A percentile compares a stretch with the other conserved stretches of the same genome.
Evolutionary conservation across 192 early-diverging fungal species (phyloP).

Genomic region (Coemansia biformis): DNA sequence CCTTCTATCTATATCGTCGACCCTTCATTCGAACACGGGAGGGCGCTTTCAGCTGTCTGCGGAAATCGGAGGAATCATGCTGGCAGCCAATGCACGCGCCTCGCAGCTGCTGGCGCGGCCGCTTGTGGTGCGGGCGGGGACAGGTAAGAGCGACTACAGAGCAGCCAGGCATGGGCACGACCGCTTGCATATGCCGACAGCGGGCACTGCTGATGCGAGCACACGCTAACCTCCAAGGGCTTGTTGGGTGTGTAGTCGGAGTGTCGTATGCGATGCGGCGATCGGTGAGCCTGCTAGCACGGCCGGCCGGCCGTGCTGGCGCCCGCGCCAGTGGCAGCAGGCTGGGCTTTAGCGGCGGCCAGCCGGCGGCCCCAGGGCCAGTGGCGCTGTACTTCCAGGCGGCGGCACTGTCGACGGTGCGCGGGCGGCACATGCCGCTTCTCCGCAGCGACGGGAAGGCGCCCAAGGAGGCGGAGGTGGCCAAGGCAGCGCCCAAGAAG

Average conservation of each 20-base stretch:
- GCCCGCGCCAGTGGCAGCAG: constrained; percentile 1
- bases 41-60: too few species aligned
- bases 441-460: constrained; percentile 5
- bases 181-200: too few species aligned
- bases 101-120: constrained; percentile 3
- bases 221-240: too few species aligned
- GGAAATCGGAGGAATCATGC: constrained; percentile 2
- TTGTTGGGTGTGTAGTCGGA: constrained; percentile 2
- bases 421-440: constrained; percentile 7
- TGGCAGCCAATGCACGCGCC: constrained; percentile 1
- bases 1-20: too few species aligned
- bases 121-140: constrained; percentile 7
- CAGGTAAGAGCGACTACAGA: too few species aligned
- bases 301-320: not conserved
- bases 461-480: not conserved
- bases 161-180: too few species aligned
- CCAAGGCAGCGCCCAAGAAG: constrained; percentile 57
- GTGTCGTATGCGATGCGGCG: constrained; percentile 7
- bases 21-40: too few species aligned
- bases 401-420: constrained; percentile 21
- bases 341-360: constrained; percentile 1
- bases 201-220: too few species aligned
- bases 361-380: too few species aligned
- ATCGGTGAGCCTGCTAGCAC: constrained; percentile 1
- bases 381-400: constrained; percentile 29